A percentile compares a stretch with the other conserved stretches of the same genome.
Conservation (phyloP, 2,329 filamentous ascomycete genomes). For the Cylindrodendrum hubeiense region DNA sequence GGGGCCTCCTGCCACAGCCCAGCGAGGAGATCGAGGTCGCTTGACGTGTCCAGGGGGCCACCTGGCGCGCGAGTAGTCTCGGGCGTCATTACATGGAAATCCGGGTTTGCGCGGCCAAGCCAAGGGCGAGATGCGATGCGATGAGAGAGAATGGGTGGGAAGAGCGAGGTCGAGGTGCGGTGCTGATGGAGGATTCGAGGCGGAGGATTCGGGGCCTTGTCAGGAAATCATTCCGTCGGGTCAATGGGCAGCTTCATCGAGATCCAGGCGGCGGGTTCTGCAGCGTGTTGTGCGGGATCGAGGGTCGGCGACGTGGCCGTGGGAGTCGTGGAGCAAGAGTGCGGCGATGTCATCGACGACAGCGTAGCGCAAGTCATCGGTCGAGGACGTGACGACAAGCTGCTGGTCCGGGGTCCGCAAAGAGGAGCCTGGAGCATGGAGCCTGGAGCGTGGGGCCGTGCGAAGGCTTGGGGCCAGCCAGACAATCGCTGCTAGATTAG, state of each 20-base stretch:
- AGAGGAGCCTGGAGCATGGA: conserved; percentile 11
- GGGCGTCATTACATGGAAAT: conserved; percentile 43
- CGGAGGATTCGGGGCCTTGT: background rate
- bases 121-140: conserved; percentile 4
- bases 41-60: conserved; percentile 38
- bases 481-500: background rate
- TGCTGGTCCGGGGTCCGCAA: conserved; percentile 23
- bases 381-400: conserved; percentile 29
- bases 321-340: conserved; percentile 1
- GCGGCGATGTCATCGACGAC: conserved; percentile 23
- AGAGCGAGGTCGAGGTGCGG: background rate
- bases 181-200: conserved; percentile 9
- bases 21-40: conserved; percentile 63
- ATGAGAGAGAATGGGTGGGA: background rate
- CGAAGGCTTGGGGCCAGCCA: background rate
- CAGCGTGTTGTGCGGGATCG: background rate
- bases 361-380: conserved; percentile 21
- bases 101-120: conserved; percentile 6
- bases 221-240: conserved; percentile 21
- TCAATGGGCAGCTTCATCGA: conserved; percentile 6
- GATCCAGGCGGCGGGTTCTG: background rate
- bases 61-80: conserved; percentile 33
- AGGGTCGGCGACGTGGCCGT: background rate
- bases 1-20: conserved; percentile 72
- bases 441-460: conserved; percentile 11